Percentiles rank a stretch among this genome's conserved stretches.
phyloP scores from a whole-genome alignment of 345 rosid species.

The Firmiana major region DNA sequence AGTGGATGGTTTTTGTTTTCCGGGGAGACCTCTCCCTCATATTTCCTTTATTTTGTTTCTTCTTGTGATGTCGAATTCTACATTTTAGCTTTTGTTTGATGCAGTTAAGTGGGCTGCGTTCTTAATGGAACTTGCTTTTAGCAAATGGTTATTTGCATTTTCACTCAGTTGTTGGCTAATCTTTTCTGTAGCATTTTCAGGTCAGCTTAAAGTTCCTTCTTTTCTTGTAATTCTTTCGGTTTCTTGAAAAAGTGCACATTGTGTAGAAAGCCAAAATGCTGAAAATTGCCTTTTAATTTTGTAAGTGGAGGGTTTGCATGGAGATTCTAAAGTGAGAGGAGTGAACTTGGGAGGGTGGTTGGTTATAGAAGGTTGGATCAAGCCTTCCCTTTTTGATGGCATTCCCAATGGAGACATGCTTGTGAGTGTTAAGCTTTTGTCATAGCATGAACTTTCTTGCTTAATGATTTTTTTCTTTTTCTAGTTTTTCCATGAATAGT shows the following conservation, averaged over 20 bases:
- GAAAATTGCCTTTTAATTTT: constrained; percentile 2
- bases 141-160: constrained; percentile 54
- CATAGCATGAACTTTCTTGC: background rate
- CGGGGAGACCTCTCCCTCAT: background rate
- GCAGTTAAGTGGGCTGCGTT: constrained; percentile 29
- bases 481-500: background rate
- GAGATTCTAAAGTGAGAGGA: constrained; percentile 59
- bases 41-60: constrained; percentile 15
- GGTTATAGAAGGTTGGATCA: constrained; percentile 83
- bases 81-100: constrained; percentile 19
- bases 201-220: constrained; percentile 18
- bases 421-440: constrained; percentile 34
- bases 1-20: background rate
- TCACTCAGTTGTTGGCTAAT: constrained; percentile 39
- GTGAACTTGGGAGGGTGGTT: constrained; percentile 83
- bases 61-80: constrained; percentile 21
- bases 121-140: constrained; percentile 44
- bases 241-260: background rate
- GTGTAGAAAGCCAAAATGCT: background rate
- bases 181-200: constrained; percentile 38
- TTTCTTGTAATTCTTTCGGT: constrained; percentile 4
- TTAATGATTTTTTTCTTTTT: background rate
- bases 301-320: constrained; percentile 55
- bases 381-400: constrained; percentile 66
- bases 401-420: constrained; percentile 77